Evolutionary conservation across 192 early-diverging fungal genomes (phyloP), one percentile per base, ranked within the genome.

Genomic region (Pilaira anomala): DNA sequence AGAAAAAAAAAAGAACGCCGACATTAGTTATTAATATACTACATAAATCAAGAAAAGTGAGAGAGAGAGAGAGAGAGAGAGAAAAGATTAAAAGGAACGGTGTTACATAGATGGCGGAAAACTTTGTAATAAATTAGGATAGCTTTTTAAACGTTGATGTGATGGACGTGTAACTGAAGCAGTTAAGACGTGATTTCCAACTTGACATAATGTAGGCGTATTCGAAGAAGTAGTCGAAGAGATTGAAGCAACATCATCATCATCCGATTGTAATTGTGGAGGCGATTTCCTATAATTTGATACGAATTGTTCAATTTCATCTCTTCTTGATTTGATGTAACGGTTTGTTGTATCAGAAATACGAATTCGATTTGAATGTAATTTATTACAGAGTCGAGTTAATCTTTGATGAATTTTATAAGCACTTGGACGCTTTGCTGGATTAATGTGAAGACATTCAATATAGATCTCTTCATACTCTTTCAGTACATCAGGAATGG

Each of bases 401-500:
- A 66, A 44, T 19, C 64, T 51, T 9, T 45, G 41, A 29, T 66
- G 45, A 14, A 66, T 42, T 7, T 18, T 49, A 21, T 66, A 66
- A 1, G 54, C 64, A 57, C 21, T 66, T 3, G 54, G 64, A 19
- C 64, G 30, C 29, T 48, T 54, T 19, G 53, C 22, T 3, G 54
- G 64, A 48, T 57, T 45, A 8, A 30, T 48, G 8, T 56, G 5
- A n/a, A 66, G 64, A 36, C 64, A 66, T 13, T 66, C 54, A 3
- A 26, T 48, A 48, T 57, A 66, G 0, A 66, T n/a, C 4, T 66
- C 18, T 49, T 66, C 64, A 41, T 45, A 64, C 22, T 64, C 62
- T 12, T 36, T 25, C n/a, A 70, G 12, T 29, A 70, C 41, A 16
- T 62, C 68, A 11, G 68, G 68, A 16, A 64, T 58, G n/a, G 49